Percentiles rank a stretch among this genome's conserved stretches.
Conservation (phyloP, 2,329 filamentous ascomycete genomes). For the Calonectria pseudoreteaudii region DNA sequence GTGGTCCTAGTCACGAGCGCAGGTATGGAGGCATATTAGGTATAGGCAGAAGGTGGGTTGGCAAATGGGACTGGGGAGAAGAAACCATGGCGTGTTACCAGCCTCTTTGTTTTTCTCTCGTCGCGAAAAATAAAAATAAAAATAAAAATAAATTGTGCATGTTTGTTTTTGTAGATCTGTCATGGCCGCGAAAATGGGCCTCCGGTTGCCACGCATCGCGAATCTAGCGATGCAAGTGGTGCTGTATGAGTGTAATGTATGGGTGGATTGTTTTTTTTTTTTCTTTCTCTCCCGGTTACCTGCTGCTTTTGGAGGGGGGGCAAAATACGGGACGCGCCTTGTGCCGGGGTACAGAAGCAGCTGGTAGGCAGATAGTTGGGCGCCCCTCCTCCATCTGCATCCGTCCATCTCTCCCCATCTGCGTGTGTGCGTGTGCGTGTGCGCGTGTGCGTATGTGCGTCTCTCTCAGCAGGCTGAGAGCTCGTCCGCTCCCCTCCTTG, state of each 20-base stretch:
- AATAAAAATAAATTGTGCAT: background rate
- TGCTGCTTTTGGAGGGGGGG: background rate
- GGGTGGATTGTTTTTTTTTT: background rate
- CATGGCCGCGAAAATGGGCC: constrained; percentile 40
- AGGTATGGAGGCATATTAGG: background rate
- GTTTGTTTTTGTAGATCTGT: constrained; percentile 41
- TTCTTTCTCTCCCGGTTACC: background rate
- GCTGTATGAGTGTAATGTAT: constrained; percentile 15
- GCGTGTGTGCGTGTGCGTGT: background rate
- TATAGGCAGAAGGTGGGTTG: background rate
- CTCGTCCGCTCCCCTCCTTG: background rate
- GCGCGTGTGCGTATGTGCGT: background rate
- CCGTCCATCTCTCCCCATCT: background rate
- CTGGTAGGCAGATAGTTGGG: background rate
- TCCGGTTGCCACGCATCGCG: constrained; percentile 36
- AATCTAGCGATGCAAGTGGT: constrained; percentile 33
- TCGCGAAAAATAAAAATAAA: background rate
- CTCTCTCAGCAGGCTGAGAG: background rate
- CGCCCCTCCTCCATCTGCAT: constrained; percentile 14
- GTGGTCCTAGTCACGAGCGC: constrained; percentile 3
- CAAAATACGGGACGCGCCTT: background rate
- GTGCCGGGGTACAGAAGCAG: background rate
- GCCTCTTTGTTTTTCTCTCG: constrained; percentile 23
- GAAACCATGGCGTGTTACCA: background rate
- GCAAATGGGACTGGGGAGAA: background rate